Base-by-base conservation (phyloP, 1,284 basidiomycete species). In the Hypsizygus ulmarius region DNA sequence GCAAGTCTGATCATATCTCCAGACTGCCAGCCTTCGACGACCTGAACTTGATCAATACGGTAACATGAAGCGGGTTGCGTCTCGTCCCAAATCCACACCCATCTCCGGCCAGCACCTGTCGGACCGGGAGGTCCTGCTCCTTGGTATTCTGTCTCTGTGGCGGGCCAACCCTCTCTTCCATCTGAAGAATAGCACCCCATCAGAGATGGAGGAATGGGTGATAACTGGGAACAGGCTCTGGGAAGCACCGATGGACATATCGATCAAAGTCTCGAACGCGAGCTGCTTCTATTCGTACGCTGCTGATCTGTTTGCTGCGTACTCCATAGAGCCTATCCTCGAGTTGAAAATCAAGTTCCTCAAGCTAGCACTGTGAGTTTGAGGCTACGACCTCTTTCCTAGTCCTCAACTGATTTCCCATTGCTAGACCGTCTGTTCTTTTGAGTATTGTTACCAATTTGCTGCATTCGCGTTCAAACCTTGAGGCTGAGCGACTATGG, bases 101-200 rank as follows among this genome's bases (percentile, higher is more conserved):
- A 73, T 54, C 1, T 72, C 72, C 3, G 69, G 77, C 0, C 81
- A 86, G 60, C 77, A 79, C 3, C 66, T 88, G 3, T 67, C 74
- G 0, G 86, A 89, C 53, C 71, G 76, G 30, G 87, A 89, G 51
- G 68, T 87, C 8, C 68, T 90, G 7, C 67, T 87, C 11, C 70
- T 90, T 4, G 78, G 78, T 1, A 73, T 87, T 14, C 65, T 88
- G 6, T 74, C 84, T 0, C 66, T 90, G 11, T 88, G 82, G 79
- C 77, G 85, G n/a, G 64, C 74, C 2, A 73, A 77, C 45, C 69
- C 77, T 1, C 58, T 67, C 28, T 84, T 84, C 64, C 80, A 77
- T 50, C 63, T 78, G 43, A 65, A 62, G 11, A 59, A 60, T 2
- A 58, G 68, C 8, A 57, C 46, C 3, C 51, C 59, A 1, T 47